Evolutionary conservation across 345 rosid genomes (phyloP).

Genomic region (Syzygium aromaticum): DNA sequence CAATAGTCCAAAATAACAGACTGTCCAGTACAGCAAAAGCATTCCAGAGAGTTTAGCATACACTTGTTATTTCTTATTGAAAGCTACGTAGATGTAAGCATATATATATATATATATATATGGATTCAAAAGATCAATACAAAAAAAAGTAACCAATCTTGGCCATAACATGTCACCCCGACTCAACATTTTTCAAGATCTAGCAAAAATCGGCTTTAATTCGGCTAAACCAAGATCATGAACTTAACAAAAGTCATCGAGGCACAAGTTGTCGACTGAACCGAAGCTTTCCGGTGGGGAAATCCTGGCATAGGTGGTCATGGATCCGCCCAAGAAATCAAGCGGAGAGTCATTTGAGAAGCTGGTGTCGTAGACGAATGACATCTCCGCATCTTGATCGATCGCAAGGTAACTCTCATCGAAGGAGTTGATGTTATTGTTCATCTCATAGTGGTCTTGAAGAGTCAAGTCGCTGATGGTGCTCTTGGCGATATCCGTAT

Average conservation of each 20-base stretch:
- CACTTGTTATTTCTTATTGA: not conserved
- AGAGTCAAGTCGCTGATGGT: constrained; percentile 35
- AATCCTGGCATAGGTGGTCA: constrained; percentile 44
- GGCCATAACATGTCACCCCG: not conserved
- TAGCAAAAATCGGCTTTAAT: not conserved
- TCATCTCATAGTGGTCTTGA: constrained; percentile 27
- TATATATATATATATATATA: not conserved
- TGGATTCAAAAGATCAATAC: not conserved
- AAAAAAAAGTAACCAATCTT: not conserved
- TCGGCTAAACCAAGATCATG: not conserved
- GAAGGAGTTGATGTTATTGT: constrained; percentile 26
- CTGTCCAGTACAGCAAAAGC: not conserved
- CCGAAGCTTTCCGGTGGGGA: constrained; percentile 61
- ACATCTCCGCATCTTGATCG: constrained; percentile 35
- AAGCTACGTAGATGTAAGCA: not conserved
- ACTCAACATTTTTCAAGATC: not conserved
- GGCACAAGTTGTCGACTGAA: constrained; percentile 67
- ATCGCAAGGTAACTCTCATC: constrained; percentile 23
- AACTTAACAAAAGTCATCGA: constrained; percentile 51
- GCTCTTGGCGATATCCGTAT: constrained; percentile 36
- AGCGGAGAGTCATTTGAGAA: constrained; percentile 68
- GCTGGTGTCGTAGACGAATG: constrained; percentile 78
- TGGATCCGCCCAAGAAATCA: constrained; percentile 73
- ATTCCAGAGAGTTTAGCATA: not conserved
- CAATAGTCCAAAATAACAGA: too few species aligned